These are phyloP conservation scores for Hyaloscypha variabilis DNA, from an alignment of 495 filamentous ascomycete species.

Conservation along the genomic window DNA sequence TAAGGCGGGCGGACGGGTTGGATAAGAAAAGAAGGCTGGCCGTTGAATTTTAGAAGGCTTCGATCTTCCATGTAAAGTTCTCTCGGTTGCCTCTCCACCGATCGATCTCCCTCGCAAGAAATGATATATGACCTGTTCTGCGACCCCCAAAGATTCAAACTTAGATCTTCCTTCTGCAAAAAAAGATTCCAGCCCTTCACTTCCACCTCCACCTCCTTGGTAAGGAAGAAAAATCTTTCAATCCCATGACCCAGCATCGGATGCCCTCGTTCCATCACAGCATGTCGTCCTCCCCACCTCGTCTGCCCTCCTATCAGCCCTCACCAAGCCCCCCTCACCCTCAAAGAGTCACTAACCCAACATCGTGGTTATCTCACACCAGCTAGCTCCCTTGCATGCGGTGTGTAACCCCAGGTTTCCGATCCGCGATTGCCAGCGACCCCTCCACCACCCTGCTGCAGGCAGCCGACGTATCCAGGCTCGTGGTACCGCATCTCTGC, in stretches of 20 bases:
- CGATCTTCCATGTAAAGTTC: neutral
- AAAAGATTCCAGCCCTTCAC: neutral
- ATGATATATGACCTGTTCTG: neutral
- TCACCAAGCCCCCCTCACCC: neutral
- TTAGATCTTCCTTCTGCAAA: neutral
- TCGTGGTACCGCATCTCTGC: neutral
- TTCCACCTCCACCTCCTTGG: no score
- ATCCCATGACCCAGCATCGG: neutral
- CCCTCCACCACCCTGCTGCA: neutral
- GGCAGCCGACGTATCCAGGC: neutral
- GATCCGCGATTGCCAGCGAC: neutral
- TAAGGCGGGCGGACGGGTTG: neutral
- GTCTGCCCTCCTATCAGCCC: neutral
- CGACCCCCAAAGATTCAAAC: neutral
- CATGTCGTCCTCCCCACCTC: neutral
- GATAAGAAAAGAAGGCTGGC: neutral
- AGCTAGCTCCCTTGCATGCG: neutral
- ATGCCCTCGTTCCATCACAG: neutral
- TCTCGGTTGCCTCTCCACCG: neutral
- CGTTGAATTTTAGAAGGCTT: neutral
- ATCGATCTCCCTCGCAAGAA: neutral
- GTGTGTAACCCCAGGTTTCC: neutral
- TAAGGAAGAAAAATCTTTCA: neutral
- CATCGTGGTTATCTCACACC: neutral
- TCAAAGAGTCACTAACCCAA: neutral